A percentile compares a stretch with the other conserved stretches of the same genome.
These are phyloP conservation scores for Arxiozyma slooffiae DNA, from an alignment of 1,139 yeast species.

Conservation along the genomic window DNA sequence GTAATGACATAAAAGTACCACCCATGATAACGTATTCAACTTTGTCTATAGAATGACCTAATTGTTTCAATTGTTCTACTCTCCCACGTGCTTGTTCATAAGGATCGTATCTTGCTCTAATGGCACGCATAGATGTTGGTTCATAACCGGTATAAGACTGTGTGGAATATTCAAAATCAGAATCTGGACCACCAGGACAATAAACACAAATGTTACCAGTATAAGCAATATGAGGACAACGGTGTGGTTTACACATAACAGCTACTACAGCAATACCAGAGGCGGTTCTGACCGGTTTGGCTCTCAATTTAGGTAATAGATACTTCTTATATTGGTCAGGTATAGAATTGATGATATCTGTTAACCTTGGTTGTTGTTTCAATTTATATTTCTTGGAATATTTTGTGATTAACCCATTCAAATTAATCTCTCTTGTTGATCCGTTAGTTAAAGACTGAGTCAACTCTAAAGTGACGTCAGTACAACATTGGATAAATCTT, in stretches of 20 bases:
- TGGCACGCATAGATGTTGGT: constrained; percentile 98
- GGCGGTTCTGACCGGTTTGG: constrained; percentile 97
- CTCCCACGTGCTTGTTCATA: constrained; percentile 98
- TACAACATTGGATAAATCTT: constrained; percentile 83
- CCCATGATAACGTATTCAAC: constrained; percentile 98
- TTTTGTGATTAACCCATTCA: constrained; percentile 80
- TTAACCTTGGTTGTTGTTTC: constrained; percentile 85
- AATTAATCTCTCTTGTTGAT: constrained; percentile 68
- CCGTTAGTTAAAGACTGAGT: constrained; percentile 54
- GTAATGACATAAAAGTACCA: constrained; percentile 95
- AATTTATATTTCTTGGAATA: constrained; percentile 84
- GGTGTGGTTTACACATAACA: constrained; percentile 97
- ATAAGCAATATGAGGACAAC: constrained; percentile 98
- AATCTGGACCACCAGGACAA: constrained; percentile 99
- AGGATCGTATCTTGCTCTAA: constrained; percentile 94
- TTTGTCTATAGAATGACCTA: constrained; percentile 94
- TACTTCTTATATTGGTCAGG: constrained; percentile 95
- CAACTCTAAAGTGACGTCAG: constrained; percentile 82
- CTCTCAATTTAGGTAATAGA: constrained; percentile 83
- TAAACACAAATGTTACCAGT: constrained; percentile 98
- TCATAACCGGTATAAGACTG: constrained; percentile 98
- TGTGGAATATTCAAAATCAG: constrained; percentile 94
- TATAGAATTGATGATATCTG: constrained; percentile 88
- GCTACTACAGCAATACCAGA: constrained; percentile 98
- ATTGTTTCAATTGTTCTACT: constrained; percentile 85